These are phyloP conservation scores for Emmonsia crescens DNA, from an alignment of 2,329 filamentous ascomycete genomes.

Conservation along the genomic window DNA sequence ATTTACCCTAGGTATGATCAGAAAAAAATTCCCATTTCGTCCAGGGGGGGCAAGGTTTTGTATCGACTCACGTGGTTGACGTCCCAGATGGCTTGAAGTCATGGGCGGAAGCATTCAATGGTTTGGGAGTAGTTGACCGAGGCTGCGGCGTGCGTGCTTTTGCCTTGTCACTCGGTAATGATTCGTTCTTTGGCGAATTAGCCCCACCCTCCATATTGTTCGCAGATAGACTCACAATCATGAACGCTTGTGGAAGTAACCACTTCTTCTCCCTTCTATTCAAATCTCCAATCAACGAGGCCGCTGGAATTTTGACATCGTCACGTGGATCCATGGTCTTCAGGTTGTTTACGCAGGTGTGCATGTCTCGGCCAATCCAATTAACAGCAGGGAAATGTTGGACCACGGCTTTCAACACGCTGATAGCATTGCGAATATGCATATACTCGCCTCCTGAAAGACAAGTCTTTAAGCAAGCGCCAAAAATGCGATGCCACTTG, in stretches of 20 bases:
- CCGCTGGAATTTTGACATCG: conserved; percentile 40
- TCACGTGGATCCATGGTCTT: conserved; percentile 35
- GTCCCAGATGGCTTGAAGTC: conserved; percentile 29
- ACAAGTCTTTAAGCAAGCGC: conserved; percentile 68
- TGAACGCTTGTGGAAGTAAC: conserved; percentile 39
- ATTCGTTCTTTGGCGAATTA: conserved; percentile 18
- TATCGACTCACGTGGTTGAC: conserved; percentile 26
- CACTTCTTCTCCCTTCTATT: conserved; percentile 40
- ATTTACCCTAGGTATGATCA: conserved; percentile 22
- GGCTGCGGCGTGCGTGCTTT: conserved; percentile 22
- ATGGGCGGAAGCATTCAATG: conserved; percentile 31
- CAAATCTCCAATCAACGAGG: conserved; percentile 39
- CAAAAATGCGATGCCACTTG: conserved; percentile 81
- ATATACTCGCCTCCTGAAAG: conserved; percentile 82
- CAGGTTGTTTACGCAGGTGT: conserved; percentile 32
- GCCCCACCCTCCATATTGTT: conserved; percentile 12
- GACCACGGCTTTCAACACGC: conserved; percentile 68
- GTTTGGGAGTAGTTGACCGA: conserved; percentile 23
- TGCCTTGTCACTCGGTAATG: conserved; percentile 17
- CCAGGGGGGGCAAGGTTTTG: not conserved
- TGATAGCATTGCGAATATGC: conserved; percentile 94
- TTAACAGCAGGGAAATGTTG: conserved; percentile 81
- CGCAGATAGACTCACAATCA: conserved; percentile 22
- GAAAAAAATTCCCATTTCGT: conserved; percentile 8
- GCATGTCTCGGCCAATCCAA: conserved; percentile 58